Evolutionary conservation across 768 basidiomycete species (phyloP).

Genomic region (Nevesoporus exiguus): DNA sequence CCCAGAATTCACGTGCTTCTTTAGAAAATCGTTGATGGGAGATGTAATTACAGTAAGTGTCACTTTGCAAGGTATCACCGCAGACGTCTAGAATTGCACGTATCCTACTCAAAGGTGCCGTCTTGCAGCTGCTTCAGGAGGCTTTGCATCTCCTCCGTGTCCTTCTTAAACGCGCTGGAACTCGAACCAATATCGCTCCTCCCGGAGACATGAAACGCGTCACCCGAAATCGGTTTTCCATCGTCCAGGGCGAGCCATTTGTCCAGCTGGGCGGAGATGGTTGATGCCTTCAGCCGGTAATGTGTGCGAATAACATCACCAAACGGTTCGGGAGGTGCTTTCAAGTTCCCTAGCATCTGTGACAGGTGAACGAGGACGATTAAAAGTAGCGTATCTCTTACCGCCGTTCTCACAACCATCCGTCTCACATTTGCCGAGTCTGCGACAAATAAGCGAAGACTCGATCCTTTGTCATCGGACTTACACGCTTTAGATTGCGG

Average conservation of each 20-base stretch:
- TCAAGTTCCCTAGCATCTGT: slow-evolving; percentile 83
- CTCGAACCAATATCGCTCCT: slow-evolving; percentile 42
- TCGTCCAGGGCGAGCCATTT: slow-evolving; percentile 78
- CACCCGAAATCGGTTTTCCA: slow-evolving; percentile 51
- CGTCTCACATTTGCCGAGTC: slow-evolving; percentile 90
- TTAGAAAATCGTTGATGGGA: neutral
- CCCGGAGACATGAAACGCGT: slow-evolving; percentile 46
- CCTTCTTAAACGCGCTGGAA: slow-evolving; percentile 60
- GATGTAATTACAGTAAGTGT: no score
- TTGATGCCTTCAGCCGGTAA: slow-evolving; percentile 78
- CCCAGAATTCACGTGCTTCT: neutral
- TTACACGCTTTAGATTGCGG: slow-evolving; percentile 75
- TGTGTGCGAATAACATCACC: slow-evolving; percentile 86
- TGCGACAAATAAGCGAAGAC: slow-evolving; percentile 30
- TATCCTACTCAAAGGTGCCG: slow-evolving; percentile 17
- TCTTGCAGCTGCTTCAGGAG: slow-evolving; percentile 47
- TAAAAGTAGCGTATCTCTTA: slow-evolving; percentile 32
- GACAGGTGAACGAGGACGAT: slow-evolving; percentile 9
- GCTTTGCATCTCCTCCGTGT: slow-evolving; percentile 68
- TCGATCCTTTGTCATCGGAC: slow-evolving; percentile 18
- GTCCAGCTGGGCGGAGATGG: slow-evolving; percentile 70
- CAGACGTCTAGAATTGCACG: neutral
- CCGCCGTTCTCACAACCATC: slow-evolving; percentile 89
- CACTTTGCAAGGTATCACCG: neutral
- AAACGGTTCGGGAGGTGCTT: slow-evolving; percentile 81